These are phyloP conservation scores for Hemileccinum rubropunctum DNA, from an alignment of 768 basidiomycete species.

Conservation along the genomic window DNA sequence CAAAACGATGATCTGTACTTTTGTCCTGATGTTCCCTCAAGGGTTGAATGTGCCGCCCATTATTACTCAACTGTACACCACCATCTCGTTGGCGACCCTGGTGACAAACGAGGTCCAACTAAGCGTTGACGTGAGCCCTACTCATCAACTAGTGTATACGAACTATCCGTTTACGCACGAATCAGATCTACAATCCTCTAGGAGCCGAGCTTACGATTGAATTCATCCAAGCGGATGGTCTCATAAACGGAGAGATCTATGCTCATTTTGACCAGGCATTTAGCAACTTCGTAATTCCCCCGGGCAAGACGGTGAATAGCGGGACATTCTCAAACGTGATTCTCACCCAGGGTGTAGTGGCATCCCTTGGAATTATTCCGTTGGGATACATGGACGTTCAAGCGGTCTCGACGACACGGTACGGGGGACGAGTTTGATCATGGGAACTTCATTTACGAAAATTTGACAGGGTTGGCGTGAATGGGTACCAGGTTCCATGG, in stretches of 20 bases:
- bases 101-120: constrained; percentile 48
- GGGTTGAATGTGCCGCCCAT: constrained; percentile 54
- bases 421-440: constrained; percentile 7
- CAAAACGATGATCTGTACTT: background rate
- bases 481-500: constrained; percentile 67
- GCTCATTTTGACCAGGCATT: constrained; percentile 60
- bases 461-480: constrained; percentile 39
- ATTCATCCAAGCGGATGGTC: constrained; percentile 54
- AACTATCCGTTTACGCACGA: background rate
- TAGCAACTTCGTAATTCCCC: constrained; percentile 52
- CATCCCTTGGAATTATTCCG: constrained; percentile 56
- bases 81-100: constrained; percentile 50
- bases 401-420: constrained; percentile 44
- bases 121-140: constrained; percentile 52
- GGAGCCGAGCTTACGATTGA: constrained; percentile 55
- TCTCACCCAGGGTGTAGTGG: constrained; percentile 55
- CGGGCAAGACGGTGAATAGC: constrained; percentile 58
- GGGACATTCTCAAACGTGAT: constrained; percentile 57
- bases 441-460: background rate
- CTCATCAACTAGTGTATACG: background rate
- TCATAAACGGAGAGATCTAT: constrained; percentile 50
- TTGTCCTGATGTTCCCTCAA: background rate
- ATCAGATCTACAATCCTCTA: constrained; percentile 52
- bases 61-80: constrained; percentile 54
- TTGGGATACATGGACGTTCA: constrained; percentile 52